Evolutionary conservation across 2,329 filamentous ascomycete genomes (phyloP).

Genomic region (Penicillium sp.): DNA sequence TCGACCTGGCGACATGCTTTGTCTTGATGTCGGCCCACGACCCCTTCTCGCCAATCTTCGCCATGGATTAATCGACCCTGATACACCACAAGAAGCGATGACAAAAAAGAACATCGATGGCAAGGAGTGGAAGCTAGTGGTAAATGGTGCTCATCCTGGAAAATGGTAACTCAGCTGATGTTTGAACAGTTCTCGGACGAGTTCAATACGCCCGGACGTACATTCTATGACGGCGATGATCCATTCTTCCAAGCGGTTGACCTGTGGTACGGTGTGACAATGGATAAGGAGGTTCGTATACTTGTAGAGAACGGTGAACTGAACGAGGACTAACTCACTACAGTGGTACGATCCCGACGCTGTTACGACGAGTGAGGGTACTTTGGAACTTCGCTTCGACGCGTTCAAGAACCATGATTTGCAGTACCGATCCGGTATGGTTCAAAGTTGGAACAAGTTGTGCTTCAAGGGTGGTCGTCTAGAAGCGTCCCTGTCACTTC

Average conservation of each 20-base stretch:
- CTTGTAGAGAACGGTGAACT: background rate
- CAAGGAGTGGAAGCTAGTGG: slow-evolving; percentile 59
- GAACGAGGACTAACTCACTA: slow-evolving; percentile 3
- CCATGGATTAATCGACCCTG: slow-evolving; percentile 60
- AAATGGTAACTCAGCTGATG: background rate
- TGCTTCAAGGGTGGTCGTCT: slow-evolving; percentile 68
- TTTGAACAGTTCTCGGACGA: slow-evolving; percentile 61
- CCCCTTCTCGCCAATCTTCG: slow-evolving; percentile 59
- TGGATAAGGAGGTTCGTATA: slow-evolving; percentile 58
- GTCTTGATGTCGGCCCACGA: slow-evolving; percentile 49
- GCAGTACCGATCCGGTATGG: slow-evolving; percentile 67
- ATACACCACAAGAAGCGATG: slow-evolving; percentile 57
- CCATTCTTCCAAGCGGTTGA: slow-evolving; percentile 64
- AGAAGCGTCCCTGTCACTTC: slow-evolving; percentile 66
- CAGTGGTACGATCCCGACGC: slow-evolving; percentile 69
- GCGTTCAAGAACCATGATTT: slow-evolving; percentile 61
- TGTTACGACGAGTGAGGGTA: slow-evolving; percentile 58
- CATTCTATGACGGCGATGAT: slow-evolving; percentile 68
- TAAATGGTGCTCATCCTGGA: slow-evolving; percentile 31
- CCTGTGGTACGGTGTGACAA: slow-evolving; percentile 67
- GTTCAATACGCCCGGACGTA: slow-evolving; percentile 63
- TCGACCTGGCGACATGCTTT: slow-evolving; percentile 41
- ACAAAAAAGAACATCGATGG: slow-evolving; percentile 57
- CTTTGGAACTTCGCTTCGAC: slow-evolving; percentile 61
- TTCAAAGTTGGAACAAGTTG: slow-evolving; percentile 69